Conservation (phyloP, 2,329 filamentous ascomycete genomes). For the Scedosporium apiospermum region DNA sequence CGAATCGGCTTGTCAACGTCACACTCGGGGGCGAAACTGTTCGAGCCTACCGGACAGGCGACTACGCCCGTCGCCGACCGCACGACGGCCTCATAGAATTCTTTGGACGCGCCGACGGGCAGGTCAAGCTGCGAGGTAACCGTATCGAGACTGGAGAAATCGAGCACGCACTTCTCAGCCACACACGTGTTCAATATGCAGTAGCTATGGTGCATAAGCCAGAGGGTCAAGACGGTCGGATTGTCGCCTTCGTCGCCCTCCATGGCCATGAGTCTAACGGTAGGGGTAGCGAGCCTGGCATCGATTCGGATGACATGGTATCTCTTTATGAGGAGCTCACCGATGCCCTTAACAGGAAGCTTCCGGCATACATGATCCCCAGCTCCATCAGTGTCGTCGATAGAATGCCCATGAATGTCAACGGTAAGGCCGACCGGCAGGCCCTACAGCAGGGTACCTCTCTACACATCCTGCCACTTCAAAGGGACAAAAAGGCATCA, state of each 20-base stretch:
- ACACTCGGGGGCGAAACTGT: slow-evolving; percentile 3
- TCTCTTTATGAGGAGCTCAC: neutral
- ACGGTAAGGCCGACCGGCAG: neutral
- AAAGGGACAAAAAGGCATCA: neutral
- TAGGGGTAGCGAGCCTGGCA: no score
- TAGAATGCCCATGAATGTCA: neutral
- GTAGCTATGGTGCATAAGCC: neutral
- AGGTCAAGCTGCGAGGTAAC: slow-evolving; percentile 24
- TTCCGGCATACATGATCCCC: neutral
- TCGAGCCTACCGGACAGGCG: slow-evolving; percentile 15
- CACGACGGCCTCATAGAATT: slow-evolving; percentile 15
- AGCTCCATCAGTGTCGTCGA: neutral
- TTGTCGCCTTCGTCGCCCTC: neutral
- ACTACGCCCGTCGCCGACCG: slow-evolving; percentile 10
- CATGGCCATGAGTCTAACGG: neutral
- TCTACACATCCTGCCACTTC: no score
- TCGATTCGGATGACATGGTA: neutral
- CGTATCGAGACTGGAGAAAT: slow-evolving; percentile 22
- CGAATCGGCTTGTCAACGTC: slow-evolving; percentile 8
- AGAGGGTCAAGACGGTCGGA: neutral
- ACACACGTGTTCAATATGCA: slow-evolving; percentile 5
- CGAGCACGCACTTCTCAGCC: slow-evolving; percentile 11
- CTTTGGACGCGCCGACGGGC: slow-evolving; percentile 17
- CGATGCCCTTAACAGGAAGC: neutral
- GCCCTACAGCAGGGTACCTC: neutral